Evolutionary conservation across 495 filamentous ascomycete species (phyloP), one percentile per base, ranked within the genome.

Genomic region (Tetracladium setigerum): DNA sequence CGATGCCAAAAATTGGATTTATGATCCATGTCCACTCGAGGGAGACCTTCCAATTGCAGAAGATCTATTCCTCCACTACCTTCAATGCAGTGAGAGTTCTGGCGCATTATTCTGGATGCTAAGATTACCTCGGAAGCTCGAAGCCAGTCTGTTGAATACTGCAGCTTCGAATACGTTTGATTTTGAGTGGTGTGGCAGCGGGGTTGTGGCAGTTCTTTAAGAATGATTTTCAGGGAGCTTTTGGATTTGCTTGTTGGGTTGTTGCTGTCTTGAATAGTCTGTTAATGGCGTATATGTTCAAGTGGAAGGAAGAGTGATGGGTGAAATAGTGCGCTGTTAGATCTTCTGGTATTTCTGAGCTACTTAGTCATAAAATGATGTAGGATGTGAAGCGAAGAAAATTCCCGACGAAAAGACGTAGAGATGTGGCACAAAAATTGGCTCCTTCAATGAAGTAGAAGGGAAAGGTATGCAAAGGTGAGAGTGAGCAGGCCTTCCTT

Each of bases 201-300:
- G 12, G 14, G 14, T 10, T 45, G 9, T 45, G 42, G 42, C 34
- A 34, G 15, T 9, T 35, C 3, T 35, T 14, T 11, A 45, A 2
- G 32, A 17, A 45, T 45, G 42, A 45, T 22, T 45, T 45, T 14
- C 42, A 45, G 31, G 42, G 18, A 9, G 42, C 27, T 17, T 45
- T 45, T 45, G 42, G 42, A 18, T 45, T 45, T 34, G 42, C 42
- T 8, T 13, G 27, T 2, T 45, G 42, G 42, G 36, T 45, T 18
- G 27, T 45, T 18, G 42, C 11, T 9, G 30, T 35, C 2, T n/a
- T 34, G 4, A 34, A 34, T 36, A n/a, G n/a, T n/a, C n/a, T n/a
- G n/a, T n/a, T n/a, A n/a, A n/a, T n/a, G n/a, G n/a, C n/a, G n/a
- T n/a, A n/a, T n/a, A n/a, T n/a, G n/a, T n/a, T n/a, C n/a, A n/a